These are phyloP conservation scores for Ascochyta fabae DNA, from an alignment of 2,329 filamentous ascomycete genomes.

Conservation along the genomic window DNA sequence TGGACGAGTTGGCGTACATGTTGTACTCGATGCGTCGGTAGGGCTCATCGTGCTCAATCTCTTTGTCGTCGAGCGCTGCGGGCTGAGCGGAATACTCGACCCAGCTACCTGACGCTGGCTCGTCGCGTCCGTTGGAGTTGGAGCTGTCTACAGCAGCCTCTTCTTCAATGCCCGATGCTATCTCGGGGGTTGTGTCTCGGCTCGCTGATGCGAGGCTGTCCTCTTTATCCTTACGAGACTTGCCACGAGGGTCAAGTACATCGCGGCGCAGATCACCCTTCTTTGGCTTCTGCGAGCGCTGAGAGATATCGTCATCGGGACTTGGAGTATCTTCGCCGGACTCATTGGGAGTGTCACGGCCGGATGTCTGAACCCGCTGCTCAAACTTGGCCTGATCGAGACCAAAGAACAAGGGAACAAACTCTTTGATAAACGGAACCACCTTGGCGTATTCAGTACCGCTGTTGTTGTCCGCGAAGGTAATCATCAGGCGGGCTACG, in stretches of 20 bases:
- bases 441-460: constrained; percentile 54
- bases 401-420: constrained; percentile 59
- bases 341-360: constrained; percentile 48
- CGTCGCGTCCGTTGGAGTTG: constrained; percentile 61
- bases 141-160: constrained; percentile 70
- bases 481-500: constrained; percentile 54
- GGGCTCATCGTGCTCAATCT: constrained; percentile 76
- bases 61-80: constrained; percentile 64
- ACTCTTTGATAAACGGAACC: constrained; percentile 57
- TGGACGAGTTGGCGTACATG: constrained; percentile 87
- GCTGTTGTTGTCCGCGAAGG: constrained; percentile 52
- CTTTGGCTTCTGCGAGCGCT: constrained; percentile 69
- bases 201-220: constrained; percentile 79
- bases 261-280: constrained; percentile 76
- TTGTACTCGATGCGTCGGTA: constrained; percentile 84
- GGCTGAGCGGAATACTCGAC: constrained; percentile 63
- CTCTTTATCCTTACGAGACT: constrained; percentile 76
- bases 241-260: constrained; percentile 81
- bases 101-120: constrained; percentile 71
- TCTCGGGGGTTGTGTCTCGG: constrained; percentile 88
- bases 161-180: constrained; percentile 77
- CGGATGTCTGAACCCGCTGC: constrained; percentile 64
- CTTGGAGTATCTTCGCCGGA: constrained; percentile 68
- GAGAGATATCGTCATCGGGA: constrained; percentile 74
- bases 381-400: constrained; percentile 64